phyloP scores from a whole-genome alignment of 1,284 basidiomycete genomes.

The Phlebopus sp. region DNA sequence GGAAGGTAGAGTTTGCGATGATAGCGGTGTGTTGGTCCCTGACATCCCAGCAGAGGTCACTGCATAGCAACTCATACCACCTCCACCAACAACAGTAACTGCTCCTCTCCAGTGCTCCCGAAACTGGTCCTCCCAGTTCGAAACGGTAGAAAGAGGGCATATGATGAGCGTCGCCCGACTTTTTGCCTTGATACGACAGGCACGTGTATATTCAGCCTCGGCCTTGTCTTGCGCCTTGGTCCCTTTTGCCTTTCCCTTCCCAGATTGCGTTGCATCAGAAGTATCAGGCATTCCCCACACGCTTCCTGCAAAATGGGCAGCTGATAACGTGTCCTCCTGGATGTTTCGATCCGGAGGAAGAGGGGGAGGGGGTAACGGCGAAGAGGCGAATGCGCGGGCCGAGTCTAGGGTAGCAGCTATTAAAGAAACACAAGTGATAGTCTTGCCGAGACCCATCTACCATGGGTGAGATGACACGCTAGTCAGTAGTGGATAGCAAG shows the following conservation, averaged over 20 bases:
- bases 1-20: constrained; percentile 24
- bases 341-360: constrained; percentile 40
- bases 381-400: constrained; percentile 66
- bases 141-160: constrained; percentile 94
- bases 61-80: constrained; percentile 37
- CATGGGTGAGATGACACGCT: constrained; percentile 10
- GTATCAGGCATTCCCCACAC: constrained; percentile 81
- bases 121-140: constrained; percentile 99
- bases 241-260: constrained; percentile 63
- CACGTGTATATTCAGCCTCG: constrained; percentile 65
- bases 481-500: constrained; percentile 14
- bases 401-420: constrained; percentile 82
- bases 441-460: constrained; percentile 98
- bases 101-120: constrained; percentile 91
- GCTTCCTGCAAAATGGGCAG: constrained; percentile 69
- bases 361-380: constrained; percentile 46
- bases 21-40: constrained; percentile 20
- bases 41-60: constrained; percentile 20
- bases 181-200: constrained; percentile 71
- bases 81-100: constrained; percentile 80
- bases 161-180: constrained; percentile 94
- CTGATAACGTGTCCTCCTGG: constrained; percentile 42
- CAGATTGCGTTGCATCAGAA: constrained; percentile 33
- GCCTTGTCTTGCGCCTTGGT: constrained; percentile 62
- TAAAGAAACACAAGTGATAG: constrained; percentile 89